Conservation (phyloP, 805 yeast species). For the Sugiyamaella lignohabitans region DNA sequence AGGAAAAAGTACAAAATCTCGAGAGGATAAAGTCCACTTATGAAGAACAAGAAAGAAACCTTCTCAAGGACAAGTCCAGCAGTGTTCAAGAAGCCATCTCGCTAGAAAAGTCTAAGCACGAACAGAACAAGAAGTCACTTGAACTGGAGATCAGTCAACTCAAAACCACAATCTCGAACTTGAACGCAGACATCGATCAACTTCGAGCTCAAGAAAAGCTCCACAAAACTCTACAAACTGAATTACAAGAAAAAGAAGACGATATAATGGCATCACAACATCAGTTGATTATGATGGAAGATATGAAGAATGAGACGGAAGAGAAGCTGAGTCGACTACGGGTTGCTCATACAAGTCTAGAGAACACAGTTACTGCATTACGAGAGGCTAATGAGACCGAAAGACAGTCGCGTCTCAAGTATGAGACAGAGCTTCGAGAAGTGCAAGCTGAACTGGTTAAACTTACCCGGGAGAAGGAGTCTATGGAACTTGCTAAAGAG, state of each 20-base stretch:
- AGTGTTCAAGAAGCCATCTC: constrained; percentile 25
- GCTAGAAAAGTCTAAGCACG: constrained; percentile 28
- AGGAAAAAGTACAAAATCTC: constrained; percentile 13
- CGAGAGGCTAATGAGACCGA: not conserved
- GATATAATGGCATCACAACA: constrained; percentile 14
- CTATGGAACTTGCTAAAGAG: not conserved
- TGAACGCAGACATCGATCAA: not conserved
- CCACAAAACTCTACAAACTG: not conserved
- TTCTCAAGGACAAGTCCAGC: constrained; percentile 23
- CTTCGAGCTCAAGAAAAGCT: not conserved
- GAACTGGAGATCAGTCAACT: constrained; percentile 31
- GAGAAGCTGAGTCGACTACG: not conserved
- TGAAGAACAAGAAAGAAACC: constrained; percentile 15
- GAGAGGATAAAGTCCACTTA: constrained; percentile 12
- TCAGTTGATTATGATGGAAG: constrained; percentile 9
- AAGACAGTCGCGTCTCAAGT: not conserved
- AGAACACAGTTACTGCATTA: not conserved
- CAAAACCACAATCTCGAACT: constrained; percentile 11
- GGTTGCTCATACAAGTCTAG: not conserved
- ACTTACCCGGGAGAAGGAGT: not conserved
- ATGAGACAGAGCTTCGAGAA: not conserved
- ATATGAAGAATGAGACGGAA: constrained; percentile 1
- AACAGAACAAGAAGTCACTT: constrained; percentile 25
- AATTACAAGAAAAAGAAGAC: constrained; percentile 16
- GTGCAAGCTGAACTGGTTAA: not conserved